Percentiles rank a stretch among this genome's conserved stretches.
phyloP scores from a whole-genome alignment of 805 yeast genomes.

The Grigorovia yakushimaensis region DNA sequence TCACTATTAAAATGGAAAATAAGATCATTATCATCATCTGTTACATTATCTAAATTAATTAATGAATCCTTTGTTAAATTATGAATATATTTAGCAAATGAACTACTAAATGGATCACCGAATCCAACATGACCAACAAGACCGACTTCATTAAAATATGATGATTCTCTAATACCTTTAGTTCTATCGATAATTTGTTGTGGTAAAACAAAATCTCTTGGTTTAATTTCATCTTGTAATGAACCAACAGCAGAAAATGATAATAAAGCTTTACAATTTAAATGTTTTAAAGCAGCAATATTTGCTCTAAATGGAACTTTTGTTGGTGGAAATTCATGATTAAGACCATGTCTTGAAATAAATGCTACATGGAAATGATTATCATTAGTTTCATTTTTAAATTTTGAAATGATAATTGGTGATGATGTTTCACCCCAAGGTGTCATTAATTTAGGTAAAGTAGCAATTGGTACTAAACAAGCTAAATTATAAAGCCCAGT shows the following conservation, averaged over 20 bases:
- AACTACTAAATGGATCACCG: slow-evolving; percentile 90
- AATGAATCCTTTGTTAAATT: slow-evolving; percentile 34
- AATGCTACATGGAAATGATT: slow-evolving; percentile 71
- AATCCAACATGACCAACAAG: slow-evolving; percentile 96
- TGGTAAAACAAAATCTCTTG: slow-evolving; percentile 95
- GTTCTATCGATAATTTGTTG: slow-evolving; percentile 95
- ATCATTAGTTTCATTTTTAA: slow-evolving; percentile 38
- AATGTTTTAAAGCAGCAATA: slow-evolving; percentile 83
- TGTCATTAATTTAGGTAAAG: slow-evolving; percentile 62
- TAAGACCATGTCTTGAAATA: slow-evolving; percentile 86
- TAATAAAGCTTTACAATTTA: slow-evolving; percentile 80
- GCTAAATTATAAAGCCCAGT: slow-evolving; percentile 92
- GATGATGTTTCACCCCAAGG: slow-evolving; percentile 98
- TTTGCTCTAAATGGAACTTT: slow-evolving; percentile 92
- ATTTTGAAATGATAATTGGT: slow-evolving; percentile 82
- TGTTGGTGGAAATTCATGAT: slow-evolving; percentile 82
- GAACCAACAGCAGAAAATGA: slow-evolving; percentile 98
- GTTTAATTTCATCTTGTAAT: slow-evolving; percentile 75
- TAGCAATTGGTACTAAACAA: slow-evolving; percentile 75
- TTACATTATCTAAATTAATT: slow-evolving; percentile 45
- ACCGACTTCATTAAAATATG: slow-evolving; percentile 78
- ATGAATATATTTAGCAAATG: slow-evolving; percentile 55
- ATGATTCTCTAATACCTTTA: slow-evolving; percentile 83
- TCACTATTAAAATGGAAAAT: slow-evolving; percentile 64
- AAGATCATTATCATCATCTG: slow-evolving; percentile 46